Percentiles rank a stretch among this genome's conserved stretches.
Evolutionary conservation across 345 rosid species (phyloP).

Genomic region (Reutealis trisperma): DNA sequence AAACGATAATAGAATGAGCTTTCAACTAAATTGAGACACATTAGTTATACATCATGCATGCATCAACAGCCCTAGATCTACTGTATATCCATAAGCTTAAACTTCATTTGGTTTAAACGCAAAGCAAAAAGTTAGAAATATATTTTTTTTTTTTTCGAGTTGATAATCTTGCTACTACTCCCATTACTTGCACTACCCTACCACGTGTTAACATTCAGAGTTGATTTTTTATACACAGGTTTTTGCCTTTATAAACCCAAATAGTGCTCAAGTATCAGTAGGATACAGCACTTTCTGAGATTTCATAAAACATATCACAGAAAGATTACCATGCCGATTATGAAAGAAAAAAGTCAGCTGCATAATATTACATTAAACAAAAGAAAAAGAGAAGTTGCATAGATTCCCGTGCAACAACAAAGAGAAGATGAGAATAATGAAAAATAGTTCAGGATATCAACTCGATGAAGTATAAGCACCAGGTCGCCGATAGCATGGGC

Average conservation of each 20-base stretch:
- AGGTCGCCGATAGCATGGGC: background rate
- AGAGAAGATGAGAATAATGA: background rate
- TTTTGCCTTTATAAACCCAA: background rate
- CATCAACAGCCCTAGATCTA: background rate
- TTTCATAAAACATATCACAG: background rate
- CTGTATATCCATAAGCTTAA: background rate
- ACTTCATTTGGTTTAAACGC: background rate
- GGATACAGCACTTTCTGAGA: background rate
- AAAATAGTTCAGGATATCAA: background rate
- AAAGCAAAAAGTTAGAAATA: background rate
- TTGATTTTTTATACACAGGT: background rate
- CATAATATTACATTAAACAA: too few relatives aligned
- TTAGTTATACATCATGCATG: background rate
- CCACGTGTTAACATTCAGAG: background rate
- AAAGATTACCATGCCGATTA: background rate
- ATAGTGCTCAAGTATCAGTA: background rate
- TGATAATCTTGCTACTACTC: background rate
- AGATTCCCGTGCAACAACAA: background rate
- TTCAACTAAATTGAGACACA: background rate
- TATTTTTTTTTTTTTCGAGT: background rate
- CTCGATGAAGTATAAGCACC: background rate
- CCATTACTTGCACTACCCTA: background rate
- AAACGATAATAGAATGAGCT: background rate
- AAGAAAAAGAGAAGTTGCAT: background rate
- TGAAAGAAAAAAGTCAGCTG: background rate